phyloP scores from a whole-genome alignment of 257 asterid species.

The Capsicum chinense region DNA sequence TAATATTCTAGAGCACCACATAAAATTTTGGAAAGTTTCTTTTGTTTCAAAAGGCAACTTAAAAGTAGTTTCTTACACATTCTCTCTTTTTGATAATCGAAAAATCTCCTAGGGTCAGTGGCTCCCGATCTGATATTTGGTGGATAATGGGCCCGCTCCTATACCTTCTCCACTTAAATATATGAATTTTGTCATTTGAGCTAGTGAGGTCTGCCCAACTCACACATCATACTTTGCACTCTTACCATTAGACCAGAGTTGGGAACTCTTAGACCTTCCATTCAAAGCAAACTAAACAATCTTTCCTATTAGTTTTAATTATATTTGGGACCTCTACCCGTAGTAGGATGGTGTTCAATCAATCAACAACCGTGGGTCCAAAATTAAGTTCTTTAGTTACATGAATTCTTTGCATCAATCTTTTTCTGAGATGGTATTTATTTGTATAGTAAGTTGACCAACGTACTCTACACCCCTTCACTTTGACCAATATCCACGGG shows the following conservation, averaged over 20 bases:
- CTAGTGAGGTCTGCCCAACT: no score
- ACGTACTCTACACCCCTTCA: not conserved
- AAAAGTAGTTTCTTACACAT: not conserved
- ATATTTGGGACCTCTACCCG: not conserved
- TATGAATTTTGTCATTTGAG: not conserved
- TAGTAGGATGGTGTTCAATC: not conserved
- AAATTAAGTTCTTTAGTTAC: not conserved
- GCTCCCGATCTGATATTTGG: not conserved
- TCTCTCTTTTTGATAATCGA: not conserved
- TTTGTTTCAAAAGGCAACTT: no score
- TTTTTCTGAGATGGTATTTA: not conserved
- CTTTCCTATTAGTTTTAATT: not conserved
- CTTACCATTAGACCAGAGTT: not conserved
- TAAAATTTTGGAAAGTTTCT: no score
- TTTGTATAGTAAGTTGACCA: not conserved
- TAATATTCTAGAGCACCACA: not conserved
- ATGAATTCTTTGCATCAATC: not conserved
- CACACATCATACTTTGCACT: not conserved
- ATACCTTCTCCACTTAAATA: no score
- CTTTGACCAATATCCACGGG: not conserved
- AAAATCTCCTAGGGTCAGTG: not conserved
- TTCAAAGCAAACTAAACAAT: not conserved
- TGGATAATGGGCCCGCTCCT: no score
- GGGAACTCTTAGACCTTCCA: no score
- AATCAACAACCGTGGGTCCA: not conserved